Conservation (phyloP, 2,329 filamentous ascomycete genomes). For the Venturiaceae sp. region DNA sequence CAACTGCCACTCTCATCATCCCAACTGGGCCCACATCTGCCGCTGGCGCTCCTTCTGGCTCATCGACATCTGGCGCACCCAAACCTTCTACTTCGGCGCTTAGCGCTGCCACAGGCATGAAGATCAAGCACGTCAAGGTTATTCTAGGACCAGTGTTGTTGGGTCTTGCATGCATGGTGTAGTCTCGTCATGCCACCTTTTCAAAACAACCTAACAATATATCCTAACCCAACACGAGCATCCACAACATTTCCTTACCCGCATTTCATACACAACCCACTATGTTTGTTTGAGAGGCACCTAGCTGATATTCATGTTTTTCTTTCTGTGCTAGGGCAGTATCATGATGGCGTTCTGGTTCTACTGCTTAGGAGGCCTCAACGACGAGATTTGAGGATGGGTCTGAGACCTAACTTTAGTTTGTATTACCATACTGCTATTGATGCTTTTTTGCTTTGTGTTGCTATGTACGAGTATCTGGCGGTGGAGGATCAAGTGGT, state of each 20-base stretch:
- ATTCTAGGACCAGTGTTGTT: neutral
- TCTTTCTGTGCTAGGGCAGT: neutral
- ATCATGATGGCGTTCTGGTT: conserved; percentile 8
- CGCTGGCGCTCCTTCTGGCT: neutral
- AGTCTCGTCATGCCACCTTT: neutral
- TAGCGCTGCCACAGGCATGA: neutral
- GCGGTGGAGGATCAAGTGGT: neutral
- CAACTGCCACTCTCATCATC: neutral
- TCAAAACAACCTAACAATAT: neutral
- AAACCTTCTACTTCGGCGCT: neutral
- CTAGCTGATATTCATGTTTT: conserved; percentile 3
- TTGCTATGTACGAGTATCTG: neutral
- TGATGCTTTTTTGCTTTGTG: neutral
- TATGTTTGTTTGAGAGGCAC: neutral
- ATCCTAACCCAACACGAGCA: too few species aligned
- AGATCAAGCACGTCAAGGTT: neutral
- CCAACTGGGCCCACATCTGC: neutral
- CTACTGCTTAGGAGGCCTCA: conserved; percentile 1
- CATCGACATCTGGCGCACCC: neutral
- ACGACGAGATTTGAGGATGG: neutral
- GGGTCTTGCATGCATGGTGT: neutral
- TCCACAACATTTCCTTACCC: neutral
- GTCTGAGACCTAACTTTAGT: neutral
- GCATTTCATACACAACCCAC: neutral
- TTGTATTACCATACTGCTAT: neutral